Conservation (phyloP, 108 stramenopile genomes). For the Skeletonema potamos region DNA sequence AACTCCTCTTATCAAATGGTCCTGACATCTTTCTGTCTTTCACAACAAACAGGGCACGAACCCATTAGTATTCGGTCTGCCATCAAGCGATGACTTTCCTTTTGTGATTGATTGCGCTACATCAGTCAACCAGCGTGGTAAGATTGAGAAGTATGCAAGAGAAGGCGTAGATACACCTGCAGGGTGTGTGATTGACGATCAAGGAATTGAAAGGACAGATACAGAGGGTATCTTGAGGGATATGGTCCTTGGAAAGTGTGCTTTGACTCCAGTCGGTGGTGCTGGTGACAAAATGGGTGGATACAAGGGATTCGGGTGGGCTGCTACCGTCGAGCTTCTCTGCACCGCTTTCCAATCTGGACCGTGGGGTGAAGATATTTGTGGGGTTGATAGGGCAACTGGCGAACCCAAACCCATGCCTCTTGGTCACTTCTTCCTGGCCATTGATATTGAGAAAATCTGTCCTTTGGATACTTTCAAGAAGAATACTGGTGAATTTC, state of each 20-base stretch:
- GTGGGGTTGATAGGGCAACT: constrained; percentile 60
- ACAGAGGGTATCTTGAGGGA: constrained; percentile 66
- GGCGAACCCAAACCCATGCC: constrained; percentile 69
- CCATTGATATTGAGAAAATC: constrained; percentile 63
- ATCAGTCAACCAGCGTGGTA: constrained; percentile 64
- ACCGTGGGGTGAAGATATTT: constrained; percentile 65
- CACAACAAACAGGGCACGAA: constrained; percentile 44
- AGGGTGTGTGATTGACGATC: constrained; percentile 61
- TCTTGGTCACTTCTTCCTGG: constrained; percentile 70
- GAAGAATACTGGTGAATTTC: constrained; percentile 50
- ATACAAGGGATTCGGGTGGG: constrained; percentile 77
- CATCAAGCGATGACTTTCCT: constrained; percentile 53
- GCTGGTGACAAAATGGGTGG: constrained; percentile 70
- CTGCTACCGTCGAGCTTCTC: constrained; percentile 61
- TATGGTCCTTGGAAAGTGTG: constrained; percentile 68
- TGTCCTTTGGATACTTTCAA: constrained; percentile 64
- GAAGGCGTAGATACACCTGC: constrained; percentile 58
- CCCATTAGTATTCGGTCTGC: constrained; percentile 63
- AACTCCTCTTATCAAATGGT: neutral
- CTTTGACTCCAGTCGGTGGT: constrained; percentile 65
- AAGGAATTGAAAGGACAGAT: constrained; percentile 62
- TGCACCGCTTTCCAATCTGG: constrained; percentile 66
- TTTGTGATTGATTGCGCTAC: constrained; percentile 75
- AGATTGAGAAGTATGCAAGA: constrained; percentile 64
- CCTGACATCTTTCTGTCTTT: neutral